Evolutionary conservation across 176 grass and related monocot species (phyloP), one percentile per base, ranked within the genome.

Genomic region (Hyparrhenia diplandra): DNA sequence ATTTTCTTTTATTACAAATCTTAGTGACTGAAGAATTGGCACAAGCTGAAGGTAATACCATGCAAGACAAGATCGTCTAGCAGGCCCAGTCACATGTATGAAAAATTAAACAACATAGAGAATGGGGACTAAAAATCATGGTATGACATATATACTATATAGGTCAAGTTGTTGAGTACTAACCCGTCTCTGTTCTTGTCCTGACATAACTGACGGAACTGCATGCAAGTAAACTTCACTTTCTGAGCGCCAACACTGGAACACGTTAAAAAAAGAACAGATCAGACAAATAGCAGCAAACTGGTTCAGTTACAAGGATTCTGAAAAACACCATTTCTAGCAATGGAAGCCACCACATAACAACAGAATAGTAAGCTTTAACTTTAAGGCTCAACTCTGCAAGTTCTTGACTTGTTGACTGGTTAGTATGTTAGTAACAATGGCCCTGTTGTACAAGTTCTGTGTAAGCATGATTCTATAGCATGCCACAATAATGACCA

Each of bases 211-310:
- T 88, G 79, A 24, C 82, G 91, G 30, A 88, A 88, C 29, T 91
- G 83, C 73, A 94, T 81, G 77, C 92, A 94, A 49, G 81, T 85
- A 29, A 88, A 73, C 77, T 88, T 90, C 74, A 97, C 89, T 85
- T 85, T 94, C 78, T 88, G 76, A 85, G 89, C 94, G 10, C 94
- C 94, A 83, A 97, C 87, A 79, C 94, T 97, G 87, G 35, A 87
- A 92, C 42, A 77, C 54, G 51, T 16, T 39, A 13, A 8, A 16
- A 42, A 64, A 63, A 85, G 25, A 55, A 9, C 0, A 16, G 1
- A 76, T 69, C 42, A 87, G 61, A 24, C 54, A 25, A 67, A 63
- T 2, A 45, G 8, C 29, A 21, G 24, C 39, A 85, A 78, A 36
- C 39, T 51, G 51, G 59, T 46, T 84, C 23, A 31, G 42, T 70